Percentiles rank a stretch among this genome's conserved stretches.
Conservation (phyloP, 495 filamentous ascomycete genomes). For the Thozetella sp. region DNA sequence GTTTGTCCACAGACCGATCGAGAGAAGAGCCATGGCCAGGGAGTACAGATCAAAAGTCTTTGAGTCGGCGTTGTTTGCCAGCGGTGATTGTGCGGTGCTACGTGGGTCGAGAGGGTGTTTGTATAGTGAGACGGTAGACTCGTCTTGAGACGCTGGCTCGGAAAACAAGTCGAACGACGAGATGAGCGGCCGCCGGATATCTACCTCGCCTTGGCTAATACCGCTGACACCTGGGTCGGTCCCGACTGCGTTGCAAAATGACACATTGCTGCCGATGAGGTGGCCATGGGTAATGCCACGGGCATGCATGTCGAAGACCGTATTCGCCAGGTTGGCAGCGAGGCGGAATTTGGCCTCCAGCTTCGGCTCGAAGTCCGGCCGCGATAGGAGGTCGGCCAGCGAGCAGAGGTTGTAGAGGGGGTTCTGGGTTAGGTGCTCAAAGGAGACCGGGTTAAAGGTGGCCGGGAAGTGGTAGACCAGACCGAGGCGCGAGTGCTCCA, state of each 20-base stretch:
- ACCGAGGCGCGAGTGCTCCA: conserved; percentile 73
- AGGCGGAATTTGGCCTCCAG: conserved; percentile 83
- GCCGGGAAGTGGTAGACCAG: conserved; percentile 83
- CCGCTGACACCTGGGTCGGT: conserved; percentile 38
- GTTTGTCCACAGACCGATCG: conserved; percentile 88
- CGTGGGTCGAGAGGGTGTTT: conserved; percentile 77
- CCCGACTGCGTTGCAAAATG: conserved; percentile 66
- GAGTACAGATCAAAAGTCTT: conserved; percentile 82
- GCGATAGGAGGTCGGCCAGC: conserved; percentile 44
- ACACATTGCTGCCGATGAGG: conserved; percentile 77
- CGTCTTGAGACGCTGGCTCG: conserved; percentile 51
- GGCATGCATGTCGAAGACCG: conserved; percentile 74
- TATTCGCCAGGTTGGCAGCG: conserved; percentile 76
- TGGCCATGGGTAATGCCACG: conserved; percentile 79
- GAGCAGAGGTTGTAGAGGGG: conserved; percentile 52
- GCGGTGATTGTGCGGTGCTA: conserved; percentile 50
- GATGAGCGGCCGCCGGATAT: conserved; percentile 75
- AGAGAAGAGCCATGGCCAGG: conserved; percentile 79
- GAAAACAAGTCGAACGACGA: conserved; percentile 84
- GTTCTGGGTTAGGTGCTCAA: conserved; percentile 48
- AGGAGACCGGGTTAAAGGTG: conserved; percentile 59
- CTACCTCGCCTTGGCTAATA: conserved; percentile 45
- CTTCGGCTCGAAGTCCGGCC: conserved; percentile 57
- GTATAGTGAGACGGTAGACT: conserved; percentile 56
- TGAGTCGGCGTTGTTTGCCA: conserved; percentile 43